Conservation (phyloP, 2,329 filamentous ascomycete species). For the Xylaria hypoxylon region DNA sequence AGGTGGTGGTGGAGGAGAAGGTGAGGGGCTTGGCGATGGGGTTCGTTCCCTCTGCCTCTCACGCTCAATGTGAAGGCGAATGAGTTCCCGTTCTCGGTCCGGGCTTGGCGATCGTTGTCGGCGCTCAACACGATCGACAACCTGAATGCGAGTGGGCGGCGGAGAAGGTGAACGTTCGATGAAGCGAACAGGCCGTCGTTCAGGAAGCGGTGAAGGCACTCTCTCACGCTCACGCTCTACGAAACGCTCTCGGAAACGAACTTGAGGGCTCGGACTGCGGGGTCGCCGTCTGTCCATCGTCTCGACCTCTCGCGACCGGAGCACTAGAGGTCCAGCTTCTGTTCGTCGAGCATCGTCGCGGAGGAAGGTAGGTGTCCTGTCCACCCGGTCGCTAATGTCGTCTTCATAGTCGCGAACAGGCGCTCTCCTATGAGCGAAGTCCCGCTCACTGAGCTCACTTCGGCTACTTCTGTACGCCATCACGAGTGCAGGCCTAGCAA, state of each 20-base stretch:
- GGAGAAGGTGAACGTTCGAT: constrained; percentile 56
- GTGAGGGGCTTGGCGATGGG: constrained; percentile 61
- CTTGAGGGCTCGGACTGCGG: constrained; percentile 56
- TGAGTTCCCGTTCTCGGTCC: constrained; percentile 58
- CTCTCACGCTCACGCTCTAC: constrained; percentile 59
- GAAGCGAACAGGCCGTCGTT: constrained; percentile 52
- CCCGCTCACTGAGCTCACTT: constrained; percentile 60
- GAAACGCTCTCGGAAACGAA: constrained; percentile 58
- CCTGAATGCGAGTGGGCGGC: constrained; percentile 45
- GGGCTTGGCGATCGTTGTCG: constrained; percentile 52
- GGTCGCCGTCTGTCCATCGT: constrained; percentile 62
- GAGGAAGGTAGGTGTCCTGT: constrained; percentile 63
- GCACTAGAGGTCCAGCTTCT: constrained; percentile 65
- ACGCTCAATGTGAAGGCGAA: constrained; percentile 62
- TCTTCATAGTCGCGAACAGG: constrained; percentile 54
- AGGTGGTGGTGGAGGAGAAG: constrained; percentile 68
- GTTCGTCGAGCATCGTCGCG: constrained; percentile 61
- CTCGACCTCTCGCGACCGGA: constrained; percentile 67
- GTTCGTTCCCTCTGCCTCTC: constrained; percentile 57
- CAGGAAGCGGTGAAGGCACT: constrained; percentile 53
- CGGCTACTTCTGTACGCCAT: constrained; percentile 48
- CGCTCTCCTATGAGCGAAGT: constrained; percentile 53
- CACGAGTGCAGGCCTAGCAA: constrained; percentile 21
- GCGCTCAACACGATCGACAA: constrained; percentile 45
- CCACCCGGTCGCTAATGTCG: constrained; percentile 53